Base-by-base conservation (phyloP, 2,329 filamentous ascomycete species). In the Scedosporium aurantiacum region DNA sequence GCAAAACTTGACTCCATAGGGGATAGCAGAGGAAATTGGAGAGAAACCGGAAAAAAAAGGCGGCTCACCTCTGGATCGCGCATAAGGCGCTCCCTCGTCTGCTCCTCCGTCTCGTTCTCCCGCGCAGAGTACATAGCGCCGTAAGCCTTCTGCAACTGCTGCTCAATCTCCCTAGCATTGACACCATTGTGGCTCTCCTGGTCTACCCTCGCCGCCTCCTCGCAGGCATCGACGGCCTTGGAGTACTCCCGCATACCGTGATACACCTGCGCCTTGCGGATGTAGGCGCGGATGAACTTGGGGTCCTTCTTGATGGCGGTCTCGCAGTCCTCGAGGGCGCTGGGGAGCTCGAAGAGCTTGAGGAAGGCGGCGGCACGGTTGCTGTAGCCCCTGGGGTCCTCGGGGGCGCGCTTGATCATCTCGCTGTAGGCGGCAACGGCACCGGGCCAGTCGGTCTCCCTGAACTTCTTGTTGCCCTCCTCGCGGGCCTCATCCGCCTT, bases 171-270 rank as follows among this genome's bases (percentile, higher is more conserved):
- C 47, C 91, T 85, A 0, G 88, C 81, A 72, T 97, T 94, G 71
- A 90, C 91, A 63, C 88, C 86, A 61, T 76, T 78, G 75, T 85
- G 78, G 70, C 81, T 74, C 67, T 85, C 84, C 63, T 81, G 81
- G 73, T 99, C 94, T 63, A 95, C 83, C 67, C 85, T 81, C 7
- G 82, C 79, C 1, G 95, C 94, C 71, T 91, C 90, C 45, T 84
- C 84, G 77, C 92, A 96, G 6, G 88, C 89, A 71, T 99, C 94
- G 63, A 97, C 80, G 71, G 90, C 95, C 74, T 92, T 93, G 74
- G 88, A 96, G 81, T 96, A 97, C 75, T 99, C 93, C 74, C 94
- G 90, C 94, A 99, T 99, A 68, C 91, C 91, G 67, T 94, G 91
- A 74, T 93, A 90, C 50, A 91, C 91, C 77, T 97, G 92, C 0